Evolutionary conservation across 352 stramenopile species (phyloP).

Genomic region (Phytophthora cactorum): DNA sequence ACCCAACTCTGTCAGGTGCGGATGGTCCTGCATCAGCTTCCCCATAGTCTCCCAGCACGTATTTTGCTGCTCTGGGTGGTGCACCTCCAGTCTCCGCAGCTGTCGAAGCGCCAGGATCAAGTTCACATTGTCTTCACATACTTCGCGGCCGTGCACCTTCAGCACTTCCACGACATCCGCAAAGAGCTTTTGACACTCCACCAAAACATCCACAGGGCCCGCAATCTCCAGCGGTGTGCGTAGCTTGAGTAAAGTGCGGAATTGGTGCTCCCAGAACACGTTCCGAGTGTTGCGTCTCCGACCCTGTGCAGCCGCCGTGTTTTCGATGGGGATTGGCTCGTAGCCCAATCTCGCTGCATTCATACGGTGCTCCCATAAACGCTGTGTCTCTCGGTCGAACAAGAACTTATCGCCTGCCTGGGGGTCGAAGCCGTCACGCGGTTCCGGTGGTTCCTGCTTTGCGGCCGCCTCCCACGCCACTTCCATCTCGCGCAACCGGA

Average conservation of each 20-base stretch:
- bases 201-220: conserved; percentile 8
- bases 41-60: conserved; percentile 51
- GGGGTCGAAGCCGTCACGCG: conserved; percentile 26
- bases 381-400: conserved; percentile 49
- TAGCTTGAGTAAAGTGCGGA: conserved; percentile 51
- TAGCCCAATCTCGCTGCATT: conserved; percentile 18
- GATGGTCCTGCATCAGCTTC: conserved; percentile 39
- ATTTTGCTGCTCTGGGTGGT: conserved; percentile 75
- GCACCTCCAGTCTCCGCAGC: conserved; percentile 68
- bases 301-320: conserved; percentile 16
- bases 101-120: conserved; percentile 47
- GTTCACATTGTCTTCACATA: conserved; percentile 54
- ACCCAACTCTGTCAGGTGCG: conserved; percentile 50
- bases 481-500: conserved; percentile 57
- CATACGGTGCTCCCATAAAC: conserved; percentile 37
- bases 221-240: conserved; percentile 23
- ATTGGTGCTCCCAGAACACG: conserved; percentile 68
- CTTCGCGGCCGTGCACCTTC: conserved; percentile 68
- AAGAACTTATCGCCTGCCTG: conserved; percentile 35
- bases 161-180: conserved; percentile 61
- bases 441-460: conserved; percentile 19
- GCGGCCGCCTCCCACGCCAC: conserved; percentile 40
- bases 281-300: conserved; percentile 46
- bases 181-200: conserved; percentile 43
- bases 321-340: conserved; percentile 18